phyloP scores from a whole-genome alignment of 768 basidiomycete species.

The Paxillus involutus region DNA sequence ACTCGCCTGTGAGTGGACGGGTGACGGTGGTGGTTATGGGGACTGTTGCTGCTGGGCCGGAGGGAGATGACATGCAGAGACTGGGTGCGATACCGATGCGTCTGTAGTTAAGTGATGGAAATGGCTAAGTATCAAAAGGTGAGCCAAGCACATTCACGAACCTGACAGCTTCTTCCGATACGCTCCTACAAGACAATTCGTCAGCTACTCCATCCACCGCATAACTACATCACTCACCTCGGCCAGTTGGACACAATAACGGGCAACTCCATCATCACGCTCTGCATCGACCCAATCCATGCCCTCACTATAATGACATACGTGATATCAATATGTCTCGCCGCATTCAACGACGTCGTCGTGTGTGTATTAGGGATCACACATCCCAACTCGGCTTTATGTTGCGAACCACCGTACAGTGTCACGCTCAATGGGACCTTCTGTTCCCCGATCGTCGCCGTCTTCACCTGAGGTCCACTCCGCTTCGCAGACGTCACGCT shows the following conservation, averaged over 20 bases:
- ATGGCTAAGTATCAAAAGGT: neutral
- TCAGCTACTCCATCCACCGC: neutral
- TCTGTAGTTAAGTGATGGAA: constrained; percentile 22
- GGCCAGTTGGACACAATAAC: constrained; percentile 87
- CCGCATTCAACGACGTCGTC: constrained; percentile 78
- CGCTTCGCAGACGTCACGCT: constrained; percentile 47
- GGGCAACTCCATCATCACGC: constrained; percentile 71
- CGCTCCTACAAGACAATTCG: constrained; percentile 43
- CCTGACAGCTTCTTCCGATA: constrained; percentile 71
- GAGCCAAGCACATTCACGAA: constrained; percentile 10
- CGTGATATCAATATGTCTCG: constrained; percentile 82
- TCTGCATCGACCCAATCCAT: constrained; percentile 65
- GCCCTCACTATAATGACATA: constrained; percentile 80
- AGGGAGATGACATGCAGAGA: constrained; percentile 31
- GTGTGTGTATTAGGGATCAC: constrained; percentile 72
- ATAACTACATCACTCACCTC: constrained; percentile 46
- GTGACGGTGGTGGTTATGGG: constrained; percentile 24
- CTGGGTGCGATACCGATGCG: constrained; percentile 51
- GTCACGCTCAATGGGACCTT: constrained; percentile 72
- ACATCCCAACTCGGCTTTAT: constrained; percentile 72
- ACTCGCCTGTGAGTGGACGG: constrained; percentile 23
- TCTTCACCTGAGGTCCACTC: constrained; percentile 55
- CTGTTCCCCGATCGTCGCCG: constrained; percentile 61
- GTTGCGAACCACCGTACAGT: constrained; percentile 68
- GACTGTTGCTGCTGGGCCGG: constrained; percentile 29